These are phyloP conservation scores for Gastrolobium bilobum DNA, from an alignment of 306 rosid genomes.

Conservation along the genomic window DNA sequence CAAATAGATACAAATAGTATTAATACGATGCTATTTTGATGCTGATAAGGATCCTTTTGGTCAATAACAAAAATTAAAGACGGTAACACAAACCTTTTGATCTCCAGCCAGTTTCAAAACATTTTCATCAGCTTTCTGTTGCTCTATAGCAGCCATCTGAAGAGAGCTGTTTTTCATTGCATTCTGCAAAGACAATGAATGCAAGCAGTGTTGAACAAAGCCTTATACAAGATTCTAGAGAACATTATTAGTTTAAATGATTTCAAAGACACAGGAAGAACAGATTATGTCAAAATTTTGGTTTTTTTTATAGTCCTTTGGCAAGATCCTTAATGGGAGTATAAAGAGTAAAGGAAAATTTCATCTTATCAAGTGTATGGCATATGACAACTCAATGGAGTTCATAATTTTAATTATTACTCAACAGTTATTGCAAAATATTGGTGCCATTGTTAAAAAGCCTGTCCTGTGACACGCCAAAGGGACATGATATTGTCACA, in stretches of 20 bases:
- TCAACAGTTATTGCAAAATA: neutral
- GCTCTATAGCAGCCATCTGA: conserved; percentile 92
- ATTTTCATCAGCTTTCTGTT: conserved; percentile 81
- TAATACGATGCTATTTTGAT: conserved; percentile 40
- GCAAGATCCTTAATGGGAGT: conserved; percentile 28
- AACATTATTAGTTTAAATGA: neutral
- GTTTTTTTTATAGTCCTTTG: conserved; percentile 19
- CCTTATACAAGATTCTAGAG: conserved; percentile 45
- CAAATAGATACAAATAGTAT: conserved; percentile 51
- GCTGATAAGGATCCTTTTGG: conserved; percentile 40
- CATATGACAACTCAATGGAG: neutral
- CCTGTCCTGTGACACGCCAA: neutral
- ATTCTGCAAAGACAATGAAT: conserved; percentile 67
- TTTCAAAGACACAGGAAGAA: conserved; percentile 29
- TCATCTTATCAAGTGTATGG: conserved; percentile 19
- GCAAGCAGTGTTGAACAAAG: conserved; percentile 47
- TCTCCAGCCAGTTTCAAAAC: conserved; percentile 92
- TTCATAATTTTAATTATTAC: conserved; percentile 8
- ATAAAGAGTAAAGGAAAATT: conserved; percentile 31
- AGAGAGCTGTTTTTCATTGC: conserved; percentile 80
- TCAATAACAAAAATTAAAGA: conserved; percentile 41
- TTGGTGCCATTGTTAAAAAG: neutral
- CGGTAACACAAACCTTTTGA: conserved; percentile 75
- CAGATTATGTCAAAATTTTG: conserved; percentile 12
- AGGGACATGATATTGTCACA: conserved; percentile 26